Evolutionary conservation across 129 eudicot genomes (phyloP).

Genomic region (Flaveria robusta): DNA sequence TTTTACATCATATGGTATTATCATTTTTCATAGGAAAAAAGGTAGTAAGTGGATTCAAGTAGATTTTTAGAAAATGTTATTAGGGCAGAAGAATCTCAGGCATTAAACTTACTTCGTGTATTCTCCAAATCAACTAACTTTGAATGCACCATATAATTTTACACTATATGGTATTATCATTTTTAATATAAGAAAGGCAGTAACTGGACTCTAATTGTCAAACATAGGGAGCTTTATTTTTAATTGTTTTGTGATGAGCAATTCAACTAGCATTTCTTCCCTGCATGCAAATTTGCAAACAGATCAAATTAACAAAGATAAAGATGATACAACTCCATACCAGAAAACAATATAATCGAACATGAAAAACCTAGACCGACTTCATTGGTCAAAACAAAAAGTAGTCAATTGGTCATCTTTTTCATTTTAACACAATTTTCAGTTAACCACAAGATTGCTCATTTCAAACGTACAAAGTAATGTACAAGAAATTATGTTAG

Average conservation of each 20-base stretch:
- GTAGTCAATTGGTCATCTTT: not conserved
- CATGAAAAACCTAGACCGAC: no score
- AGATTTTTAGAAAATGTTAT: not conserved
- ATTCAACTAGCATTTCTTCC: constrained; percentile 6
- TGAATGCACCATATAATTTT: not conserved
- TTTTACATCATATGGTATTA: no score
- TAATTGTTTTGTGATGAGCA: not conserved
- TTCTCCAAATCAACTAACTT: not conserved
- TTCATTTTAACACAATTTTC: not conserved
- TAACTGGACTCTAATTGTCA: constrained; percentile 13
- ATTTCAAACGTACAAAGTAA: not conserved
- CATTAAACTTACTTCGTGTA: constrained; percentile 3
- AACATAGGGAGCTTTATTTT: not conserved
- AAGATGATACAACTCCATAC: no score
- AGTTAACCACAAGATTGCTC: not conserved
- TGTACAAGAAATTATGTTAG: not conserved
- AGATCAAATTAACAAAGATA: not conserved
- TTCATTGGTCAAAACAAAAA: no score
- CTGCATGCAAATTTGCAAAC: constrained; percentile 1
- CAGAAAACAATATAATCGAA: no score
- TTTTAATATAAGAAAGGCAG: not conserved
- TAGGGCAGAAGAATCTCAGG: not conserved
- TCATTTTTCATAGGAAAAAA: no score
- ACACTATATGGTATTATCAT: not conserved
- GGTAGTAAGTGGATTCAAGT: not conserved